Percentiles rank a stretch among this genome's conserved stretches.
These are phyloP conservation scores for Neltuma alba DNA, from an alignment of 306 rosid species.

Conservation along the genomic window DNA sequence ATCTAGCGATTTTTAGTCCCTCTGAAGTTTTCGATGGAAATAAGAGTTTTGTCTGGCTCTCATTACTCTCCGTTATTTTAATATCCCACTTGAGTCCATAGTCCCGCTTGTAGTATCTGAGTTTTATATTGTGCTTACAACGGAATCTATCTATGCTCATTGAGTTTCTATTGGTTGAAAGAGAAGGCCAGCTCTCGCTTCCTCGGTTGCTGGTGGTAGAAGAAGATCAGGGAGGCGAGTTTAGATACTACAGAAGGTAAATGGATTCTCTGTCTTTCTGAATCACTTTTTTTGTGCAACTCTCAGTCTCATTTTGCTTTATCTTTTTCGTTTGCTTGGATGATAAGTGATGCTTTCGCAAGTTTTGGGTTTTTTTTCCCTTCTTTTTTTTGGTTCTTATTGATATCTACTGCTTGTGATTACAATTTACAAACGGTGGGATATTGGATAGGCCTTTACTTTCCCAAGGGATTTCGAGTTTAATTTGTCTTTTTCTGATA, in stretches of 20 bases:
- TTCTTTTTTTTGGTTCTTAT: conserved; percentile 37
- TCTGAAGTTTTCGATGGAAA: conserved; percentile 50
- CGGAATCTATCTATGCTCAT: conserved; percentile 59
- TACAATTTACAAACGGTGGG: conserved; percentile 39
- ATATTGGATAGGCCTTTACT: conserved; percentile 39
- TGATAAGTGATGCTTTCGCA: conserved; percentile 80
- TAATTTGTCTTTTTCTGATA: conserved; percentile 28
- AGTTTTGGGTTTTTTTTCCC: too few relatives aligned
- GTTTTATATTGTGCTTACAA: conserved; percentile 54
- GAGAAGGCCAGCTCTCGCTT: conserved; percentile 54
- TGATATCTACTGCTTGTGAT: conserved; percentile 40
- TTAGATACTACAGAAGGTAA: conserved; percentile 69
- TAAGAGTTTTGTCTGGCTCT: conserved; percentile 62
- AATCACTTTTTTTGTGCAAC: conserved; percentile 41
- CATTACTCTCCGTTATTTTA: conserved; percentile 44
- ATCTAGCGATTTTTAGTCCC: conserved; percentile 32
- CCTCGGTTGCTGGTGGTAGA: conserved; percentile 61
- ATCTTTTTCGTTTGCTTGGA: conserved; percentile 73
- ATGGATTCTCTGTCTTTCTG: conserved; percentile 59
- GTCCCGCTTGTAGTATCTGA: conserved; percentile 43
- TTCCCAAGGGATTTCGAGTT: conserved; percentile 42
- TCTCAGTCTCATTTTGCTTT: conserved; percentile 51
- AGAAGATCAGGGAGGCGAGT: conserved; percentile 66
- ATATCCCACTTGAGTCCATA: conserved; percentile 46
- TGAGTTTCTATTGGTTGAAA: conserved; percentile 52